These are phyloP conservation scores for Yamadazyma paraphyllophila DNA, from an alignment of 805 yeast genomes.

Conservation along the genomic window DNA sequence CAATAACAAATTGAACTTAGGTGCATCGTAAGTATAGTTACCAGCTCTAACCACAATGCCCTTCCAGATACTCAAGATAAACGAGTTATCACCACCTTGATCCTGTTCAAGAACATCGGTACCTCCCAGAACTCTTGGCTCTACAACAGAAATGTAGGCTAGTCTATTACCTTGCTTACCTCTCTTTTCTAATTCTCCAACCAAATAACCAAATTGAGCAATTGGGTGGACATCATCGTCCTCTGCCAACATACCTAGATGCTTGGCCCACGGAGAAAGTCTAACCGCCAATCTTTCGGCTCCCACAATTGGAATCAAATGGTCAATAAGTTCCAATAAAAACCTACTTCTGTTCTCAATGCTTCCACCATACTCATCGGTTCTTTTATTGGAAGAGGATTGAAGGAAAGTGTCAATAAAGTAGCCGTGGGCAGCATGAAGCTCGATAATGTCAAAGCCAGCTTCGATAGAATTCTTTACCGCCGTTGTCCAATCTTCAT, in stretches of 20 bases:
- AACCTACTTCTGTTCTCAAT: conserved; percentile 24
- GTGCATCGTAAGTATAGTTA: conserved; percentile 22
- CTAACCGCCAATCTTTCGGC: conserved; percentile 18
- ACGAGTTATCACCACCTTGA: conserved; percentile 21
- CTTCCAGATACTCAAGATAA: conserved; percentile 29
- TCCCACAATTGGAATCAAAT: conserved; percentile 17
- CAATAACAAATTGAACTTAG: conserved; percentile 16
- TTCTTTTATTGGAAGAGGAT: conserved; percentile 20
- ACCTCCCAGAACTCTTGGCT: conserved; percentile 27
- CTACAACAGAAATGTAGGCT: conserved; percentile 20
- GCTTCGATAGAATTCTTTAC: conserved; percentile 22
- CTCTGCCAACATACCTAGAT: conserved; percentile 6
- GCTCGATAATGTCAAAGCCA: conserved; percentile 26
- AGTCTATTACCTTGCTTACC: conserved; percentile 4
- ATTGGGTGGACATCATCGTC: conserved; percentile 13
- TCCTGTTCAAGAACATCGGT: conserved; percentile 16
- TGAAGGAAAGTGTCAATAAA: conserved; percentile 23
- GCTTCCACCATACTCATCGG: conserved; percentile 27
- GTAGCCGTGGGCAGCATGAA: conserved; percentile 31
- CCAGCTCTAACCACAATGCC: conserved; percentile 20
- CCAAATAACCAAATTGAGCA: conserved; percentile 13
- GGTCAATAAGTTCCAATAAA: conserved; percentile 22
- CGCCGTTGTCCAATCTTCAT: conserved; percentile 16
- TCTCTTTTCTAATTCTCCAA: conserved; percentile 15
- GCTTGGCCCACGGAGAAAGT: conserved; percentile 22